Conservation (phyloP, 768 basidiomycete genomes). For the Leccinum subtestaceum region DNA sequence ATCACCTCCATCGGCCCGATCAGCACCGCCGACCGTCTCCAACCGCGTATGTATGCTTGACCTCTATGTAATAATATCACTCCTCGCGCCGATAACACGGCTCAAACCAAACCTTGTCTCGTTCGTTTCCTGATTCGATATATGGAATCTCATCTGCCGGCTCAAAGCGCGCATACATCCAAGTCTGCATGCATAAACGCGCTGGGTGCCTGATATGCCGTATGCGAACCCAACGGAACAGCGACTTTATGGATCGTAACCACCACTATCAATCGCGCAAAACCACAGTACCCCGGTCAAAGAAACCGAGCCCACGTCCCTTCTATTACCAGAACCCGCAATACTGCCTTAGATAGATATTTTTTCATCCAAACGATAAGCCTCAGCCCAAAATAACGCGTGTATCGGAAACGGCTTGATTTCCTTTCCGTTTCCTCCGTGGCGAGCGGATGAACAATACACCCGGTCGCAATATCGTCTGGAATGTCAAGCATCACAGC, state of each 20-base stretch:
- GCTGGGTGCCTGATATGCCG: background rate
- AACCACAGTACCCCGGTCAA: background rate
- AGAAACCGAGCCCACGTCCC: background rate
- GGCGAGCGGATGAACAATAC: background rate
- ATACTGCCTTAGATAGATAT: background rate
- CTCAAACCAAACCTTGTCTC: background rate
- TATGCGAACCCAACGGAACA: background rate
- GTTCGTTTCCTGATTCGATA: background rate
- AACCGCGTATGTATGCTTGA: background rate
- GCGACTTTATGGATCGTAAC: background rate
- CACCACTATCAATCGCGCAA: background rate
- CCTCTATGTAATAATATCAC: background rate
- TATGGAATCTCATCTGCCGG: background rate
- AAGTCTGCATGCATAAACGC: background rate
- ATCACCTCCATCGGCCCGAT: background rate
- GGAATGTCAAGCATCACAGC: background rate
- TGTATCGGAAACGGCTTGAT: background rate
- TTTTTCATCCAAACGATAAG: conserved; percentile 7
- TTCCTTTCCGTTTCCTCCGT: conserved; percentile 2
- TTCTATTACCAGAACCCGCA: conserved; percentile 3
- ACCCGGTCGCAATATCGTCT: background rate
- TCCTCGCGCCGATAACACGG: background rate
- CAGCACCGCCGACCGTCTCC: background rate
- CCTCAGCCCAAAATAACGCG: background rate
- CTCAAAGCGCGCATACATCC: background rate